These are phyloP conservation scores for Sporothrix euskadiensis DNA, from an alignment of 2,329 filamentous ascomycete species.

Conservation along the genomic window DNA sequence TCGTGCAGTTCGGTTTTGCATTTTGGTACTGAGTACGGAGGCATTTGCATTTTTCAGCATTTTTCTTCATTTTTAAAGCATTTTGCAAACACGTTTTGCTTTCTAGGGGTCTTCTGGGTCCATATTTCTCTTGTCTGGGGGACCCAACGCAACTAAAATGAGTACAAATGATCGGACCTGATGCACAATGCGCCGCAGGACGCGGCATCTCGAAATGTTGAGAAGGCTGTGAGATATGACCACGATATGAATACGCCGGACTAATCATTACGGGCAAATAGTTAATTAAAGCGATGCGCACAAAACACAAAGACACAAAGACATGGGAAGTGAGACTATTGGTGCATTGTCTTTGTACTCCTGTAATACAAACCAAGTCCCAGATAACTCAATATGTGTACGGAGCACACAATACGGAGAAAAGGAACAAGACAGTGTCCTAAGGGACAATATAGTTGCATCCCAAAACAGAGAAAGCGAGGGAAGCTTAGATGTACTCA, in stretches of 20 bases:
- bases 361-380: background rate
- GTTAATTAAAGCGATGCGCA: background rate
- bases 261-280: background rate
- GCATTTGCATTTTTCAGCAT: background rate
- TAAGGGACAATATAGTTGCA: background rate
- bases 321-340: background rate
- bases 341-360: background rate
- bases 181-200: conserved; percentile 8
- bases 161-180: background rate
- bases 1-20: background rate
- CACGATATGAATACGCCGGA: background rate
- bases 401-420: background rate
- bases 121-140: background rate
- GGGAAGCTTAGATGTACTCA: background rate
- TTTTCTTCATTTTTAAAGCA: background rate
- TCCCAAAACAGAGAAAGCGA: background rate
- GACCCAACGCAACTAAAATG: background rate
- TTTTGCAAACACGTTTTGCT: conserved; percentile 18
- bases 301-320: background rate
- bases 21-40: background rate
- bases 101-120: background rate
- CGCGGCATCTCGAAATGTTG: background rate
- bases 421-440: background rate
- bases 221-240: background rate
- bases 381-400: too few species aligned